A percentile compares a stretch with the other conserved stretches of the same genome.
Conservation (phyloP, 2,329 filamentous ascomycete genomes). For the Fusarium verrucosum region DNA sequence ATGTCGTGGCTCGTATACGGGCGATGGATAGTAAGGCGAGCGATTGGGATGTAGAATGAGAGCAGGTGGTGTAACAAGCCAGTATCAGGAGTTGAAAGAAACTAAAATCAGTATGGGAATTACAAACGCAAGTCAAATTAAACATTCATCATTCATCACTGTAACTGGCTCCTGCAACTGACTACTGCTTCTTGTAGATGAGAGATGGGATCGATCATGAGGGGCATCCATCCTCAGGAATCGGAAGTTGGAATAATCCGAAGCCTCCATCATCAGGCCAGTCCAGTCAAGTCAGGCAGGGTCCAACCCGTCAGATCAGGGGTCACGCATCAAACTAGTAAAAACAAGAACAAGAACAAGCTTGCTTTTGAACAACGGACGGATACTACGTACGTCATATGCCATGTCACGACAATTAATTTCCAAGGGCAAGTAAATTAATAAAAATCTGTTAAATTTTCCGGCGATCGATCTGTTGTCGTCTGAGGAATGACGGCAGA, state of each 20-base stretch:
- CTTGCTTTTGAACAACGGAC: slow-evolving; percentile 1
- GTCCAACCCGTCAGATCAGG: too few species aligned
- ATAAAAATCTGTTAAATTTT: slow-evolving; percentile 4
- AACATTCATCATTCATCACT: neutral
- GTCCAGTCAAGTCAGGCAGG: too few species aligned
- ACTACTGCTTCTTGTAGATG: neutral
- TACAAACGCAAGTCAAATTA: neutral
- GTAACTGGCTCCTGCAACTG: neutral
- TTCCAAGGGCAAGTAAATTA: slow-evolving; percentile 9
- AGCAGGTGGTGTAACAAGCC: neutral
- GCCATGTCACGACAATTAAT: slow-evolving; percentile 28
- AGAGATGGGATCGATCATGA: slow-evolving; percentile 6
- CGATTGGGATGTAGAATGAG: neutral
- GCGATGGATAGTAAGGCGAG: neutral
- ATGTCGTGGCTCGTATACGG: neutral
- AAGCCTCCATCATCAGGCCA: neutral
- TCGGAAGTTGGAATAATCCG: slow-evolving; percentile 1
- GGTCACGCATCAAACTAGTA: slow-evolving; percentile 10
- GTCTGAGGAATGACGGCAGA: slow-evolving; percentile 33
- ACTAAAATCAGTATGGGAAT: neutral
- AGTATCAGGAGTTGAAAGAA: neutral
- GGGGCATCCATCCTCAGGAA: neutral
- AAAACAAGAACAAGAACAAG: slow-evolving; percentile 37
- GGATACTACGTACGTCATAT: slow-evolving; percentile 39
- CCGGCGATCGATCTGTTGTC: slow-evolving; percentile 2